Percentiles rank a stretch among this genome's conserved stretches.
Evolutionary conservation across 208 protist species (phyloP).

Genomic region (Angomonas deanei): DNA sequence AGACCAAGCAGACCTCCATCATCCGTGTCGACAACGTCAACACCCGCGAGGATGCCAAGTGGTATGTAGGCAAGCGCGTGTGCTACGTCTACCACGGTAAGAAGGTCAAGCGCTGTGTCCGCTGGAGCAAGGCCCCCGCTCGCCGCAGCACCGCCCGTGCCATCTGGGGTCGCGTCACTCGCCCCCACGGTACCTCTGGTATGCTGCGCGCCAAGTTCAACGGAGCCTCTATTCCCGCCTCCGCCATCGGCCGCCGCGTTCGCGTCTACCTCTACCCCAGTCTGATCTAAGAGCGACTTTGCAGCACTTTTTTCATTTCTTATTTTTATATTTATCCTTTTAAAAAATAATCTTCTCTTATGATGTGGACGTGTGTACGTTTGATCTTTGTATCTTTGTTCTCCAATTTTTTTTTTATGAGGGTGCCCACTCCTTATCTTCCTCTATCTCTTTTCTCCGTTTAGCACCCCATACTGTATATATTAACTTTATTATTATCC

Average conservation of each 20-base stretch:
- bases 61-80: constrained; percentile 99
- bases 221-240: constrained; percentile 91
- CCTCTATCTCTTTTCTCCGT: constrained; percentile 3
- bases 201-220: constrained; percentile 97
- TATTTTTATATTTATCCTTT: constrained; percentile 7
- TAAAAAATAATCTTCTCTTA: constrained; percentile 12
- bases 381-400: constrained; percentile 3
- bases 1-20: constrained; percentile 94
- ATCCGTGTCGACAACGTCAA: constrained; percentile 96
- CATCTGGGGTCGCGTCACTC: constrained; percentile 97
- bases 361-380: background rate
- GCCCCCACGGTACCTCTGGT: constrained; percentile 97
- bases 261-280: constrained; percentile 98
- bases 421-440: background rate
- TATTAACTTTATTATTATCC: constrained; percentile 11
- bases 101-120: constrained; percentile 90
- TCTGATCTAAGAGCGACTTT: constrained; percentile 84
- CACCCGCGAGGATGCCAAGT: constrained; percentile 92
- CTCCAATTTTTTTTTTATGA: background rate
- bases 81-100: constrained; percentile 98
- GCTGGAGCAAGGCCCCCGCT: constrained; percentile 85
- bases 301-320: constrained; percentile 11
- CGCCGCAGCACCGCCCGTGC: constrained; percentile 90
- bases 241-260: constrained; percentile 93
- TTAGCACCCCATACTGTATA: constrained; percentile 7